A percentile compares a stretch with the other conserved stretches of the same genome.
phyloP scores from a whole-genome alignment of 139 green algal species.

The Tetraselmis striata region DNA sequence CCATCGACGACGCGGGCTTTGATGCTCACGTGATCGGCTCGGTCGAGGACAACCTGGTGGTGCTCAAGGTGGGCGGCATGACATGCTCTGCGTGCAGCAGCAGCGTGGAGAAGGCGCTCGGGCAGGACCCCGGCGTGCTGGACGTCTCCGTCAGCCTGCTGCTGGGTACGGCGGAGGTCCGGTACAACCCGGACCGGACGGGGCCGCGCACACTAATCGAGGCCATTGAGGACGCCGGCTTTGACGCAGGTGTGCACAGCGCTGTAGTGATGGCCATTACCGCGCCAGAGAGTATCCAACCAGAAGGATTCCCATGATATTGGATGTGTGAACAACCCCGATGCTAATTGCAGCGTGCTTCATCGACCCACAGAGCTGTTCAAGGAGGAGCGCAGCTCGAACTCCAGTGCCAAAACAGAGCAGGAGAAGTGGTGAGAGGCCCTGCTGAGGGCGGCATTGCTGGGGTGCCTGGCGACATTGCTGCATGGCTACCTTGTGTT shows the following conservation, averaged over 20 bases:
- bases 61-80: constrained; percentile 65
- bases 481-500: too few species aligned
- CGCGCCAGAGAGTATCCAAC: too few species aligned
- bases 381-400: neutral
- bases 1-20: constrained; percentile 74
- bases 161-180: constrained; percentile 50
- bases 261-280: too few species aligned
- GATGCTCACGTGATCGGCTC: constrained; percentile 23
- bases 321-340: too few species aligned
- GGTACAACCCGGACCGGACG: constrained; percentile 48
- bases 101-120: constrained; percentile 58
- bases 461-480: too few species aligned
- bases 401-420: neutral
- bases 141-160: constrained; percentile 49
- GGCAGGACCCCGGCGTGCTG: constrained; percentile 44
- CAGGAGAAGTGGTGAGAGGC: neutral
- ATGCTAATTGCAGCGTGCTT: too few species aligned
- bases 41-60: neutral
- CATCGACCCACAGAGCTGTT: constrained; percentile 15
- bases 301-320: too few species aligned
- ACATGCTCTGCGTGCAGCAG: constrained; percentile 65
- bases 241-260: constrained; percentile 27
- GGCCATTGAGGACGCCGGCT: constrained; percentile 53
- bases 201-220: constrained; percentile 66
- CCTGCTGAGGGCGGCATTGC: too few species aligned